Base-by-base conservation (phyloP, 2,329 filamentous ascomycete species). In the Coleophoma crateriformis region DNA sequence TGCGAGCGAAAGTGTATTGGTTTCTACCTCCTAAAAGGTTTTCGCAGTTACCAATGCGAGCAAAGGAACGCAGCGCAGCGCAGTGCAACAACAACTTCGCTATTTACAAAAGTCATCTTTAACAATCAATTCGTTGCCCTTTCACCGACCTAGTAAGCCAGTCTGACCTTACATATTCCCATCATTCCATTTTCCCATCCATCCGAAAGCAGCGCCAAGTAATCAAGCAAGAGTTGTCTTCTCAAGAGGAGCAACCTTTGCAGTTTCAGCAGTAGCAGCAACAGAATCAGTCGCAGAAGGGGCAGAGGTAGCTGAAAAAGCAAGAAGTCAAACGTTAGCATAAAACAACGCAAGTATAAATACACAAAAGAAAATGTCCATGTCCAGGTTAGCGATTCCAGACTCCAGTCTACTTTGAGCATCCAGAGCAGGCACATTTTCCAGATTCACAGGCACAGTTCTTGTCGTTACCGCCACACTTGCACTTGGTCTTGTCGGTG, bases 401-500 rank as follows among this genome's bases (percentile, higher is more conserved):
- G 46, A n/a, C 33, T 35, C 45, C 46, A 39, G 27, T 44, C 45
- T 54, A 57, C 54, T 58, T 59, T 15, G 54, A 46, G 51, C 59
- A 64, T 14, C 56, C 55, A 34, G 19, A 49, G 55, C 70, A 72
- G 37, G 63, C 65, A 54, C 68, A 70, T 27, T 65, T 54, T 17
- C 64, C 64, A 15, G 63, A 61, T 33, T 56, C 60, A 49, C 68
- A 71, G 14, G 58, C 57, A 48, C 68, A 71, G 14, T 53, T 52
- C 14, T 64, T 56, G 33, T 60, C 61, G 47, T 63, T 60, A 50
- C 63, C 71, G 33, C 60, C 64, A 56, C 65, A 68, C 41, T 61
- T 58, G 49, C 69, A 68, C 13, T 62, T 65, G 4, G 67, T 67
- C 61, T 69, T 69, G 37, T 67, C 62, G 3, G 61, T 63, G 11